These are phyloP conservation scores for Puccinia coronata DNA, from an alignment of 1,284 basidiomycete species.

Conservation along the genomic window DNA sequence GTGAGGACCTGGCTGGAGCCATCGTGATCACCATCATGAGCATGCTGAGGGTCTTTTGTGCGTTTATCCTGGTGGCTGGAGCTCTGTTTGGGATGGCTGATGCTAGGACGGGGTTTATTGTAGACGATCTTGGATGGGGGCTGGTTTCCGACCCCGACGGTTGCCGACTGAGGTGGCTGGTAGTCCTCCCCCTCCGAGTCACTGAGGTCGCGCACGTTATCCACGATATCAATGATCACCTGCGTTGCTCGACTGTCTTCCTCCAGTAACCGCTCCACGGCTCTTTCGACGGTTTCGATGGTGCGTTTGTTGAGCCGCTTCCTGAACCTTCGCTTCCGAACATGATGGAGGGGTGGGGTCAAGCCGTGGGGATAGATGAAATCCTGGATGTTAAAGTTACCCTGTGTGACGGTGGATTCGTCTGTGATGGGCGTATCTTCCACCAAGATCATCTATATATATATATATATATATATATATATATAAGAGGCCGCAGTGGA, in stretches of 20 bases:
- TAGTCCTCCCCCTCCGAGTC: constrained; percentile 48
- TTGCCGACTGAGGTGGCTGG: constrained; percentile 36
- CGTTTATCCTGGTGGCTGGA: constrained; percentile 65
- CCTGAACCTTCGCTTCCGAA: constrained; percentile 87
- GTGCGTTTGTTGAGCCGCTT: constrained; percentile 85
- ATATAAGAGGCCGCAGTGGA: background rate
- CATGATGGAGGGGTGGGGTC: constrained; percentile 88
- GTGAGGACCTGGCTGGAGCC: constrained; percentile 16
- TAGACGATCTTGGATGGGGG: constrained; percentile 50
- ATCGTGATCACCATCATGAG: background rate
- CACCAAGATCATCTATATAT: constrained; percentile 76
- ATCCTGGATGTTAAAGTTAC: constrained; percentile 84
- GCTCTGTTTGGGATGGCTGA: constrained; percentile 16
- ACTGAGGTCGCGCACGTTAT: constrained; percentile 66
- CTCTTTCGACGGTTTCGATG: constrained; percentile 95
- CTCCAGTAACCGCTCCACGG: constrained; percentile 86
- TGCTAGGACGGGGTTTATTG: constrained; percentile 42
- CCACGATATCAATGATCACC: constrained; percentile 61
- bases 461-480: background rate
- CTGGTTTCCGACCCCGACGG: constrained; percentile 40
- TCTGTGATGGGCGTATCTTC: constrained; percentile 74
- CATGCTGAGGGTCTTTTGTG: constrained; percentile 71
- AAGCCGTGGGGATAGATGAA: constrained; percentile 97
- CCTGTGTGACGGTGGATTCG: constrained; percentile 61
- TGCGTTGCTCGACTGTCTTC: constrained; percentile 79